A percentile compares a stretch with the other conserved stretches of the same genome.
These are phyloP conservation scores for Polymyxa betae DNA, from an alignment of 208 protist genomes.

Conservation along the genomic window DNA sequence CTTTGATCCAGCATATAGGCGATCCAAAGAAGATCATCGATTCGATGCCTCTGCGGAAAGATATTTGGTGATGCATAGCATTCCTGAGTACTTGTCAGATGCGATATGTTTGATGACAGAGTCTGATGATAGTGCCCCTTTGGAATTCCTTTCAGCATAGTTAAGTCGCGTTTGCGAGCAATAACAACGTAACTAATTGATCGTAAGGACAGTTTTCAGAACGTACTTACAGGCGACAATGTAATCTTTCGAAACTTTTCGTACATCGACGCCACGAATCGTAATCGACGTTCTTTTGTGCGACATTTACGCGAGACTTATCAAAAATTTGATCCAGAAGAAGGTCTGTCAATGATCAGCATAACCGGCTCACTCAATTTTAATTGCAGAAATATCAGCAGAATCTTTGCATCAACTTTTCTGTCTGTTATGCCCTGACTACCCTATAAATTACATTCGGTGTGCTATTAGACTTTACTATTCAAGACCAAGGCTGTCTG, in stretches of 20 bases:
- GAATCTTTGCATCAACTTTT: conserved; percentile 14
- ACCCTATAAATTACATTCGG: neutral
- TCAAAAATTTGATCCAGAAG: neutral
- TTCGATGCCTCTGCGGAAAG: neutral
- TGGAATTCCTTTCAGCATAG: conserved; percentile 32
- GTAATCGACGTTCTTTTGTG: conserved; percentile 33
- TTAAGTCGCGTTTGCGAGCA: neutral
- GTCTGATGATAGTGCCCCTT: neutral
- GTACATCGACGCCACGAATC: neutral
- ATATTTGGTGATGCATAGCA: conserved; percentile 20
- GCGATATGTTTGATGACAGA: neutral
- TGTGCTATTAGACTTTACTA: neutral
- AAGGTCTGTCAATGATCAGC: neutral
- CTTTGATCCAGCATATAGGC: conserved; percentile 24
- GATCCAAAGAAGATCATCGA: neutral
- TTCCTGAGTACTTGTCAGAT: conserved; percentile 5
- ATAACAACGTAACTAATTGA: neutral
- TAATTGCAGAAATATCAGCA: neutral
- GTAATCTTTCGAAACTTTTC: conserved; percentile 40
- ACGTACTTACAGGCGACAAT: conserved; percentile 26
- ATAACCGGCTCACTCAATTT: neutral
- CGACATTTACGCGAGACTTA: conserved; percentile 12
- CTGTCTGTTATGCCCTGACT: conserved; percentile 37
- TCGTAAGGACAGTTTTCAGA: neutral
- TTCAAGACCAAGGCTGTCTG: neutral